phyloP scores from a whole-genome alignment of 2,329 filamentous ascomycete genomes.

The Periconia macrospinosa region DNA sequence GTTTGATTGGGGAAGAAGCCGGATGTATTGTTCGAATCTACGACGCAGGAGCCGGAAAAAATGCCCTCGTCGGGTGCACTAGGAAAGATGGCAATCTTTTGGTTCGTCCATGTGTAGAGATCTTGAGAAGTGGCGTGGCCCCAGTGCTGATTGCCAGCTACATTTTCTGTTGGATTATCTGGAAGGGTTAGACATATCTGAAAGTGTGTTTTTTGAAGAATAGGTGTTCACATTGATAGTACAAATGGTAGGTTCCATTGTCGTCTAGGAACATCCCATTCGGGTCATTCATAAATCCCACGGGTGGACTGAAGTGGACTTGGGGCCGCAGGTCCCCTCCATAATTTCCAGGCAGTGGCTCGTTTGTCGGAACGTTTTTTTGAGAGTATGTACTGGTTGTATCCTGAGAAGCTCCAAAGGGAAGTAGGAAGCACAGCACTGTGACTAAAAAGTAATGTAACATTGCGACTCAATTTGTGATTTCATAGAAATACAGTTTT shows the following conservation, averaged over 20 bases:
- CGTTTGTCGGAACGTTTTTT: slow-evolving; percentile 32
- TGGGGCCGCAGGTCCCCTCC: slow-evolving; percentile 51
- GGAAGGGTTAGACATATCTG: slow-evolving; percentile 2
- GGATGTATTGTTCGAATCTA: slow-evolving; percentile 66
- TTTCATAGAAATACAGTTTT: too few relatives aligned
- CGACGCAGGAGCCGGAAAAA: slow-evolving; percentile 59
- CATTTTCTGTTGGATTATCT: slow-evolving; percentile 54
- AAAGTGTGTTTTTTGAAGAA: not conserved
- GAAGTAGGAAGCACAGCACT: not conserved
- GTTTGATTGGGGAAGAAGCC: slow-evolving; percentile 64
- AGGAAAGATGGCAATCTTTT: slow-evolving; percentile 64
- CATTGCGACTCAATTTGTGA: not conserved
- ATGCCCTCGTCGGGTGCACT: slow-evolving; percentile 57
- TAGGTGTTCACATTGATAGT: slow-evolving; percentile 59
- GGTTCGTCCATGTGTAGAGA: slow-evolving; percentile 66
- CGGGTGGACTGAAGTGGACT: slow-evolving; percentile 59
- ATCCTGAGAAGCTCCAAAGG: not conserved
- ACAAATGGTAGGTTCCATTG: slow-evolving; percentile 63
- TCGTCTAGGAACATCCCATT: slow-evolving; percentile 65
- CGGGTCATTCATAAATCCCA: slow-evolving; percentile 61
- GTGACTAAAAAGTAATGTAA: not conserved
- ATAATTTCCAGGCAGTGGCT: slow-evolving; percentile 45
- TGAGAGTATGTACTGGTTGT: slow-evolving; percentile 24
- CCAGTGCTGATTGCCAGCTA: slow-evolving; percentile 66
- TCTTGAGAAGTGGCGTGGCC: slow-evolving; percentile 66